phyloP scores from a whole-genome alignment of 1,284 basidiomycete genomes.

The Irpex lacteus region DNA sequence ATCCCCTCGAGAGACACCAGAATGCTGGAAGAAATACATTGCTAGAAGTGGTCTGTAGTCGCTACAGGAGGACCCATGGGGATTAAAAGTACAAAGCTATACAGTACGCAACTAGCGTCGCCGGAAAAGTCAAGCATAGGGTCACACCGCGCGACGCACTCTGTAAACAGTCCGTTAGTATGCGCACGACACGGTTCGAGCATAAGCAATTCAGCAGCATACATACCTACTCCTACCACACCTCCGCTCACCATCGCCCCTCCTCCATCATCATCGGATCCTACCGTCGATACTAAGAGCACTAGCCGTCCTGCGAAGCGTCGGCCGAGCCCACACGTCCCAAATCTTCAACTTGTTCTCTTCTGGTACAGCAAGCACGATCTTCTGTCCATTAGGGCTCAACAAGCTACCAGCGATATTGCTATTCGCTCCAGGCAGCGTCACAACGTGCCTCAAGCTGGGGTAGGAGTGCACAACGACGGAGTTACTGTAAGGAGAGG shows the following conservation, averaged over 20 bases:
- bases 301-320: slow-evolving; percentile 40
- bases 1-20: neutral
- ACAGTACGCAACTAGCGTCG: neutral
- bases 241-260: neutral
- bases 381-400: slow-evolving; percentile 44
- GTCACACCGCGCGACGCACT: neutral
- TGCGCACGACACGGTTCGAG: neutral
- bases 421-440: slow-evolving; percentile 38
- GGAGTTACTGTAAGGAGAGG: slow-evolving; percentile 33
- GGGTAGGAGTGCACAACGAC: slow-evolving; percentile 59
- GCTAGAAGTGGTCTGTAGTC: neutral
- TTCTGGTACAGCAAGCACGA: slow-evolving; percentile 46
- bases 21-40: slow-evolving; percentile 1
- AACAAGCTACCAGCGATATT: slow-evolving; percentile 44
- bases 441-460: slow-evolving; percentile 41
- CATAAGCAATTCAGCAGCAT: neutral
- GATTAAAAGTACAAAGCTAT: neutral
- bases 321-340: slow-evolving; percentile 54
- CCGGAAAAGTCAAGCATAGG: neutral
- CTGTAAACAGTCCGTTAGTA: neutral
- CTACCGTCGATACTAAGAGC: slow-evolving; percentile 6
- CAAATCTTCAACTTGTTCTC: slow-evolving; percentile 49
- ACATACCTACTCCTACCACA: neutral
- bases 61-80: neutral
- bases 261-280: slow-evolving; percentile 8